Base-by-base conservation (phyloP, 163 green algal species). In the Scenedesmus sp. region DNA sequence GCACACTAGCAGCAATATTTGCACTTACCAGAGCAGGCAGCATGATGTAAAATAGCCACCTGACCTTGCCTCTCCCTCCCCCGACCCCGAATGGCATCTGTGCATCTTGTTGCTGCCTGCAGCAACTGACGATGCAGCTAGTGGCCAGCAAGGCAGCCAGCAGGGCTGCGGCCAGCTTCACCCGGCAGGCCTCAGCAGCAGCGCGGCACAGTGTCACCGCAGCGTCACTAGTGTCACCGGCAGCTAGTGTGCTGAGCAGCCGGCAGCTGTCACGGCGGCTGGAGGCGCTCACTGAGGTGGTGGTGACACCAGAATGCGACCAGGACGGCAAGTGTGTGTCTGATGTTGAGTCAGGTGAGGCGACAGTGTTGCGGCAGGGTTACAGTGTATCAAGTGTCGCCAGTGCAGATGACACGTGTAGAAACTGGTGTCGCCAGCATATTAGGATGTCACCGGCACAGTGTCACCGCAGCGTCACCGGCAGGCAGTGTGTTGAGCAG, bases 221-320 rank as follows among this genome's bases (percentile, higher is more conserved):
- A 23, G 56, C 54, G 4, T 15, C 23, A 46, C 34, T 46, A 46
- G 34, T 46, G 34, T 46, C 34, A 46, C 34, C 34, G 34, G 46
- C 20, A 10, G 56, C 15, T 16, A 66, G 56, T 16, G 13, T 4
- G 18, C 54, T 46, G 55, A 87, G 82, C 82, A 73, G 54, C 54
- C 3, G 82, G 54, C 82, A 87, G 82, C 54, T 87, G 82, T 87
- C 82, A 26, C 54, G 18, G 54, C 82, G 82, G 16, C 56, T 87
- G 16, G 34, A 46, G 34, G 34, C 34, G 34, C 34, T 46, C 34
- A 67, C 82, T 56, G 82, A 87, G 18, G 77, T 85, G 34, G 77
- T 85, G 46, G 23, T 79, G 23, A 79, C 23, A 3, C 20, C 70
- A 52, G 23, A 52, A 13, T 23, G 70, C 2, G 23, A 52, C 6